Percentiles rank a stretch among this genome's conserved stretches.
These are phyloP conservation scores for Hygrophorus russula DNA, from an alignment of 768 basidiomycete species.

Conservation along the genomic window DNA sequence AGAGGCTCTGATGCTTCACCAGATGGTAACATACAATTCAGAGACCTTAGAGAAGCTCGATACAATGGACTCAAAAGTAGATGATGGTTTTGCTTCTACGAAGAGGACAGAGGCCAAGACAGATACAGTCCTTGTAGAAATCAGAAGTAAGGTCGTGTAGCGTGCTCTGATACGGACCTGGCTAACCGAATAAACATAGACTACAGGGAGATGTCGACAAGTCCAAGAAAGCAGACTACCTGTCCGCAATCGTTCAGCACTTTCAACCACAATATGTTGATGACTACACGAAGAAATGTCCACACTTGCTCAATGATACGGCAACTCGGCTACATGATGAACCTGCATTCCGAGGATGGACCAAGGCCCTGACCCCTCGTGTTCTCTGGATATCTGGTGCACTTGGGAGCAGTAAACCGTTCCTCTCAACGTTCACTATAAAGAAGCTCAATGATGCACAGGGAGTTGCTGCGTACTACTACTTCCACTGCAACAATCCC, in stretches of 20 bases:
- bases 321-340: background rate
- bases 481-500: background rate
- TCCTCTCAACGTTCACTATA: background rate
- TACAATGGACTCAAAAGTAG: background rate
- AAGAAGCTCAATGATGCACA: background rate
- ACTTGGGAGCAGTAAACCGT: background rate
- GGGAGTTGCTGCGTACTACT: background rate
- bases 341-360: background rate
- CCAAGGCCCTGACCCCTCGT: background rate
- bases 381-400: background rate
- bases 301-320: background rate
- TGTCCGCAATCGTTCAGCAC: background rate
- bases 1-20: background rate
- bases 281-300: background rate
- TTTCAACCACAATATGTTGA: background rate
- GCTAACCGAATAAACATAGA: background rate
- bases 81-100: background rate
- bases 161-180: background rate
- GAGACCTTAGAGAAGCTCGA: background rate
- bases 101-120: background rate
- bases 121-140: background rate
- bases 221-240: background rate
- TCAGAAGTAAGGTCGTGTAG: background rate
- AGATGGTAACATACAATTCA: background rate
- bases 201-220: background rate